Conservation (phyloP, 352 stramenopile species). For the Lagenidium sp. region DNA sequence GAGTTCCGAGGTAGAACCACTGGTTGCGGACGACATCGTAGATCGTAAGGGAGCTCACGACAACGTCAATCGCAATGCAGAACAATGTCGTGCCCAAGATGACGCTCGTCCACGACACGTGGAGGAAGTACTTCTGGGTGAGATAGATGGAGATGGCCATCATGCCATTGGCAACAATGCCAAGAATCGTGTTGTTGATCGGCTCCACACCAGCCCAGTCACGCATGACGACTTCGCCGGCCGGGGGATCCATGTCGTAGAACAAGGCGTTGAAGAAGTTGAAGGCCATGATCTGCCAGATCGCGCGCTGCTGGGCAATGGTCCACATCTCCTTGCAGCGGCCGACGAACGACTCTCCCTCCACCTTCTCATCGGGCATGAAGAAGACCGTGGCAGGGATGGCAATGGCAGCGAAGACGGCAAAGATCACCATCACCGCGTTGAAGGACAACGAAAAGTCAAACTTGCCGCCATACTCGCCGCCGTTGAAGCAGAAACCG, state of each 20-base stretch:
- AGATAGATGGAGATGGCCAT: constrained; percentile 14
- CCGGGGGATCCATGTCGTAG: constrained; percentile 13
- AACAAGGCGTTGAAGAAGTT: constrained; percentile 20
- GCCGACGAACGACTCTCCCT: not conserved
- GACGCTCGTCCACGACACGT: constrained; percentile 9
- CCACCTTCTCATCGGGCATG: constrained; percentile 7
- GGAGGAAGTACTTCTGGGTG: constrained; percentile 14
- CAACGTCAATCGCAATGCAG: constrained; percentile 12
- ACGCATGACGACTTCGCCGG: constrained; percentile 10
- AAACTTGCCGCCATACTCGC: constrained; percentile 13
- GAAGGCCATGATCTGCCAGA: constrained; percentile 23
- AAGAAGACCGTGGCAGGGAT: constrained; percentile 12
- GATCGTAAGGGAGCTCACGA: constrained; percentile 15
- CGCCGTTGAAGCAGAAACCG: constrained; percentile 18
- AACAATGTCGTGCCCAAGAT: constrained; percentile 13
- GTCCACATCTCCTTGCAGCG: constrained; percentile 6
- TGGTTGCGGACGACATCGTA: constrained; percentile 17
- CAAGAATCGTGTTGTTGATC: constrained; percentile 18
- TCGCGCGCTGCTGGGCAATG: constrained; percentile 13
- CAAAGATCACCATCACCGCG: constrained; percentile 11
- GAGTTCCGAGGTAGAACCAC: constrained; percentile 22
- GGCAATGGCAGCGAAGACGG: constrained; percentile 1
- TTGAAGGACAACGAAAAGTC: constrained; percentile 17
- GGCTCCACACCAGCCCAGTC: constrained; percentile 18
- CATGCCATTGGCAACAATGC: constrained; percentile 9